Base-by-base conservation (phyloP, 345 rosid genomes). In the Salix koriyanagi region DNA sequence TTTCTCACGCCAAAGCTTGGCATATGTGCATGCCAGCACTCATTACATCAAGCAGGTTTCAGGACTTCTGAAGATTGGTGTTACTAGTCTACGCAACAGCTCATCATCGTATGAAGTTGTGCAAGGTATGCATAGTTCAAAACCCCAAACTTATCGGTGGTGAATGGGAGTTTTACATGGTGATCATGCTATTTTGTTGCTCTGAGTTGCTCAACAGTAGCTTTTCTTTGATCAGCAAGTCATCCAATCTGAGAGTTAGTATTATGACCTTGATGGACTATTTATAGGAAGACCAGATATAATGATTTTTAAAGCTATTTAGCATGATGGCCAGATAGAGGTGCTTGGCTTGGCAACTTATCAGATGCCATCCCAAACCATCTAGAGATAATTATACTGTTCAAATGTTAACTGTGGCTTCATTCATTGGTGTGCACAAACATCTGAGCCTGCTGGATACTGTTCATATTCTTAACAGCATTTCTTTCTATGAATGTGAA, bases 31-130 rank as follows among this genome's bases (percentile, higher is more conserved):
- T 84, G 99, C 98, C 73, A 88, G 99, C 82, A 88, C 97, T 76
- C 96, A 79, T 65, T 96, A 96, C 86, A 81, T 96, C 65, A 96
- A 93, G 80, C 97, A 93, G 83, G 96, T 96, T 66, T 91, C 99
- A 41, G 97, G 99, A 81, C 92, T 96, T 80, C 82, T 96, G 68
- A 96, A 93, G 87, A 87, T 71, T 79, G 99, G 99, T 74, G 98
- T 85, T 70, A 92, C 96, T 75, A 96, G 96, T 85, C 83, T 93
- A 65, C 96, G 97, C 70, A 89, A 86, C 84, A 95, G 92, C 82
- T 93, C 99, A 64, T 83, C 96, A 65, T 93, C 97, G n/a, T 91
- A 95, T 85, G 97, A 95, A 78, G 76, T 79, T 82, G 84, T 85
- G 72, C 99, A 93, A 87, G 99, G 99, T 93, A 88, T 75, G 73